phyloP scores from a whole-genome alignment of 768 basidiomycete genomes.

The Mycena latifolia region DNA sequence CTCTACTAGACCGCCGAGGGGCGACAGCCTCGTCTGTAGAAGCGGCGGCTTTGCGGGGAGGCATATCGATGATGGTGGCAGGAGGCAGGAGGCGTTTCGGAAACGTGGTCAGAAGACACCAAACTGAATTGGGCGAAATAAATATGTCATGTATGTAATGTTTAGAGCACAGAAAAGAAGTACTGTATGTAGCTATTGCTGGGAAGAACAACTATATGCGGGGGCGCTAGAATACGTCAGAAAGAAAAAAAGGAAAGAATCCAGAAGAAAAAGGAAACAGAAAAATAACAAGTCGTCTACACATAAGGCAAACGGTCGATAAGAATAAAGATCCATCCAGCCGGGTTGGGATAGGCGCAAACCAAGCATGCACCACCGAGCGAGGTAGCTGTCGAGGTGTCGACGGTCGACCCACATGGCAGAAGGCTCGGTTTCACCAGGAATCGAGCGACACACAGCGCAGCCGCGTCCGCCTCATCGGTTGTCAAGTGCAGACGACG shows the following conservation, averaged over 20 bases:
- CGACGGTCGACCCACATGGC: background rate
- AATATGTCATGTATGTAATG: constrained; percentile 21
- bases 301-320: too few relatives aligned
- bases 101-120: constrained; percentile 29
- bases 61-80: constrained; percentile 43
- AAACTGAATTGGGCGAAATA: constrained; percentile 25
- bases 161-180: constrained; percentile 14
- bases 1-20: constrained; percentile 68
- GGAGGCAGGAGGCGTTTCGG: constrained; percentile 23
- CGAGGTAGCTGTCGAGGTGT: too few relatives aligned
- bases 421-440: background rate
- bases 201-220: constrained; percentile 26
- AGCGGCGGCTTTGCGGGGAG: constrained; percentile 52
- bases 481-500: constrained; percentile 29
- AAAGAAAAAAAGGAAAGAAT: constrained; percentile 1
- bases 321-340: constrained; percentile 34
- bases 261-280: background rate
- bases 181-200: constrained; percentile 30
- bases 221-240: background rate
- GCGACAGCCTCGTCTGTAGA: constrained; percentile 48
- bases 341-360: constrained; percentile 7
- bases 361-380: too few relatives aligned
- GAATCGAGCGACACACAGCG: background rate
- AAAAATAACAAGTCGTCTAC: constrained; percentile 7
- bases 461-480: constrained; percentile 26